Conservation (phyloP, 2,329 filamentous ascomycete species). For the Leptographium lundbergii region DNA sequence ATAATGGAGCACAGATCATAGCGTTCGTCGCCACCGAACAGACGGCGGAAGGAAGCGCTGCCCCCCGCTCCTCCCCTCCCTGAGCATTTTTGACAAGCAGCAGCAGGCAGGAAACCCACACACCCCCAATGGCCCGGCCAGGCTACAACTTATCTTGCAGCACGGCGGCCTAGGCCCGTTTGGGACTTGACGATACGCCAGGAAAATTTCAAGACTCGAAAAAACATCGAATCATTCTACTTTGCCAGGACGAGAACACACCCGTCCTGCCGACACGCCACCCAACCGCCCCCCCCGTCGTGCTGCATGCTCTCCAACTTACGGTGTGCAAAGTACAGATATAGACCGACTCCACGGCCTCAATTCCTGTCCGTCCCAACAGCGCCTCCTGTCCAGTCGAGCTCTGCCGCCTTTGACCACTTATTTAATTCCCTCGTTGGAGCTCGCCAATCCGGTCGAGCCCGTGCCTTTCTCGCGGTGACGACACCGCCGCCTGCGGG, state of each 20-base stretch:
- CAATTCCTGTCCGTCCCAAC: neutral
- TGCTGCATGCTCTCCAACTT: neutral
- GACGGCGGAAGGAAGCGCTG: neutral
- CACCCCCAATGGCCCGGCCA: neutral
- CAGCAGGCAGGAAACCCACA: neutral
- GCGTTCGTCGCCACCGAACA: neutral
- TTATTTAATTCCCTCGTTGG: too few relatives aligned
- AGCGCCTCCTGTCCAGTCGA: neutral
- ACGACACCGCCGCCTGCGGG: too few relatives aligned
- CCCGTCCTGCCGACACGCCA: neutral
- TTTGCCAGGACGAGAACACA: neutral
- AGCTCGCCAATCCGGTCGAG: too few relatives aligned
- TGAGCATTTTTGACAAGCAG: neutral
- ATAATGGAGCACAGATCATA: too few relatives aligned
- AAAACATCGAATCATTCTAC: neutral
- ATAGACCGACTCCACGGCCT: neutral
- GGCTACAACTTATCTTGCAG: neutral
- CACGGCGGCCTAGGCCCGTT: neutral
- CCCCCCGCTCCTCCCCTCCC: neutral
- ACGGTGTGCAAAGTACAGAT: neutral
- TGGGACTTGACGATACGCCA: neutral
- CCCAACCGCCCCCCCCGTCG: neutral
- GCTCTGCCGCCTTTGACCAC: neutral
- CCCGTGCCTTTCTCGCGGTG: too few relatives aligned
- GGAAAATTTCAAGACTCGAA: neutral